Conservation (phyloP, 495 filamentous ascomycete species). For the Alectoria sarmentosa region DNA sequence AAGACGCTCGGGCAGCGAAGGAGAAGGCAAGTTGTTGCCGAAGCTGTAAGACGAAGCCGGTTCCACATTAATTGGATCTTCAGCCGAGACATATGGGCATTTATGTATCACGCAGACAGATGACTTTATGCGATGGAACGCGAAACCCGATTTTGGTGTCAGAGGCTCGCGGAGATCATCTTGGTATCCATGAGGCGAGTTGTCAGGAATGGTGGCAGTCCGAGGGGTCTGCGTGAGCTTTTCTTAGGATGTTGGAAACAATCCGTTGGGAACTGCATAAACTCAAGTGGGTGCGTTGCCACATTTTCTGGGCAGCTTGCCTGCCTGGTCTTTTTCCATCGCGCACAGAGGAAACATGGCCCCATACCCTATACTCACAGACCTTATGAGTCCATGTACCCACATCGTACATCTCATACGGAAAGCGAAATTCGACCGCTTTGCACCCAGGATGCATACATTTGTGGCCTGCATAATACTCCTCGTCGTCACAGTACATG, state of each 20-base stretch:
- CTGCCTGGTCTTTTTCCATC: background rate
- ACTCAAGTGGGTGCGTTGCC: background rate
- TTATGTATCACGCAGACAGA: background rate
- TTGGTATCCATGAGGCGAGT: background rate
- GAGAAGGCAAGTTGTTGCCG: constrained; percentile 31
- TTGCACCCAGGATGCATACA: too few relatives aligned
- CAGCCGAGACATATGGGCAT: background rate
- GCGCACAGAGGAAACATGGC: background rate
- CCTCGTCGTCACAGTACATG: too few relatives aligned
- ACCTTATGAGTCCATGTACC: too few relatives aligned
- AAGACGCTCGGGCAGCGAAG: constrained; percentile 40
- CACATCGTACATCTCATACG: too few relatives aligned
- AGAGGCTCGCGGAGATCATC: background rate
- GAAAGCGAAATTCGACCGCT: too few relatives aligned
- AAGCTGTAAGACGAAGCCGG: constrained; percentile 10
- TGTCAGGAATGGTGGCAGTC: background rate
- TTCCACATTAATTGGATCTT: background rate
- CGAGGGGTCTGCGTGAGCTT: background rate
- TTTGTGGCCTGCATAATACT: too few relatives aligned
- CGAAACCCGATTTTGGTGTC: background rate
- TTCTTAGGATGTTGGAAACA: background rate
- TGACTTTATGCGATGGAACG: background rate
- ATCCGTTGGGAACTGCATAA: background rate
- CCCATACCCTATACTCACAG: background rate
- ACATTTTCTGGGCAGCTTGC: background rate